phyloP scores from a whole-genome alignment of 768 basidiomycete genomes.

The Mycena maculata region DNA sequence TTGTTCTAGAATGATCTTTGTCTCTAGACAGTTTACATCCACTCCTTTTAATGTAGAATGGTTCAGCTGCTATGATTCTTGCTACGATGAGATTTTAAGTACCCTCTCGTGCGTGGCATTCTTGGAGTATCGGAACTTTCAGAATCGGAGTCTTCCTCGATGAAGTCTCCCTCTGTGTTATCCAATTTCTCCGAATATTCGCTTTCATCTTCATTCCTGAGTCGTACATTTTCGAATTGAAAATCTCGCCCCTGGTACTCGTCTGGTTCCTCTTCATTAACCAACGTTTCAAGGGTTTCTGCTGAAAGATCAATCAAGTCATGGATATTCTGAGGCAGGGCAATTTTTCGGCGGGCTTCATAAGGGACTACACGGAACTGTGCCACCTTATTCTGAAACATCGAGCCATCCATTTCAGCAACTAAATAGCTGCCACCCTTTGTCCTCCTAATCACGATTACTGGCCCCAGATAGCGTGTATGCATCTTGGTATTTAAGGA shows the following conservation, averaged over 20 bases:
- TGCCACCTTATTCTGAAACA: constrained; percentile 20
- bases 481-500: constrained; percentile 12
- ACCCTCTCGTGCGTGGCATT: too few species aligned
- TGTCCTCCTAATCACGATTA: constrained; percentile 13
- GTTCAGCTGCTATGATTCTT: too few species aligned
- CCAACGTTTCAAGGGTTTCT: not conserved
- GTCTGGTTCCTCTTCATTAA: not conserved
- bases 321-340: not conserved
- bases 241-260: not conserved
- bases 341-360: not conserved
- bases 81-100: too few species aligned
- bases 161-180: too few species aligned
- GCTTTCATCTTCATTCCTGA: too few species aligned
- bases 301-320: constrained; percentile 18
- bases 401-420: constrained; percentile 2
- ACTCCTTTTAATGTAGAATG: too few species aligned
- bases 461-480: constrained; percentile 36
- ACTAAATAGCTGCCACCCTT: constrained; percentile 6
- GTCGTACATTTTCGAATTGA: constrained; percentile 8
- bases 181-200: too few species aligned
- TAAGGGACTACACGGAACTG: constrained; percentile 24
- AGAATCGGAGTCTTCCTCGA: too few species aligned
- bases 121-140: too few species aligned
- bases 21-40: too few species aligned
- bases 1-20: too few species aligned